Conservation (phyloP, 805 yeast species). For the Myxozyma neglecta region DNA sequence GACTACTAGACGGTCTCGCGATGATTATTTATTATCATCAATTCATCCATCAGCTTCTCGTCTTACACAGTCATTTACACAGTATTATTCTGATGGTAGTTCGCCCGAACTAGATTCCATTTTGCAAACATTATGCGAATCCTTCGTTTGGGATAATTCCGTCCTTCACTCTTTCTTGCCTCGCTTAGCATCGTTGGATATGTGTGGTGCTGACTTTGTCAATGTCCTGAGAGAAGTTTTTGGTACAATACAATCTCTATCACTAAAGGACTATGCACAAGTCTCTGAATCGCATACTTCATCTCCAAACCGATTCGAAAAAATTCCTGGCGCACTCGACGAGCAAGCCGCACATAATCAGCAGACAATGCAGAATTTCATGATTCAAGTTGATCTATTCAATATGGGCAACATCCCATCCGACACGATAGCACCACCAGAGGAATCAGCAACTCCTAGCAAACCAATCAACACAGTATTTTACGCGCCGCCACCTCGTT, state of each 20-base stretch:
- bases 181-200: not conserved
- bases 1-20: conserved; percentile 7
- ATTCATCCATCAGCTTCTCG: conserved; percentile 14
- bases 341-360: not conserved
- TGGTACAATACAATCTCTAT: conserved; percentile 15
- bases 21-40: conserved; percentile 15
- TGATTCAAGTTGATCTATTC: conserved; percentile 11
- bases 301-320: not conserved
- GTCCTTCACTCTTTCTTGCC: conserved; percentile 32
- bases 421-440: not conserved
- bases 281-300: conserved; percentile 12
- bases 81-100: conserved; percentile 2
- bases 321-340: not conserved
- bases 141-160: conserved; percentile 43
- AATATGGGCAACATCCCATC: not conserved
- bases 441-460: not conserved
- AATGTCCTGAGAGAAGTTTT: conserved; percentile 23
- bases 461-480: conserved; percentile 5
- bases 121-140: conserved; percentile 38
- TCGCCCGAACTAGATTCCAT: conserved; percentile 23
- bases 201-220: conserved; percentile 25
- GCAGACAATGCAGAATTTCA: conserved; percentile 6
- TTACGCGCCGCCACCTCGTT: conserved; percentile 37
- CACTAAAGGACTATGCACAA: conserved; percentile 17
- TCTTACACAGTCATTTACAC: conserved; percentile 10